Evolutionary conservation across 768 basidiomycete genomes (phyloP).

Genomic region (Hydnum rufescens): DNA sequence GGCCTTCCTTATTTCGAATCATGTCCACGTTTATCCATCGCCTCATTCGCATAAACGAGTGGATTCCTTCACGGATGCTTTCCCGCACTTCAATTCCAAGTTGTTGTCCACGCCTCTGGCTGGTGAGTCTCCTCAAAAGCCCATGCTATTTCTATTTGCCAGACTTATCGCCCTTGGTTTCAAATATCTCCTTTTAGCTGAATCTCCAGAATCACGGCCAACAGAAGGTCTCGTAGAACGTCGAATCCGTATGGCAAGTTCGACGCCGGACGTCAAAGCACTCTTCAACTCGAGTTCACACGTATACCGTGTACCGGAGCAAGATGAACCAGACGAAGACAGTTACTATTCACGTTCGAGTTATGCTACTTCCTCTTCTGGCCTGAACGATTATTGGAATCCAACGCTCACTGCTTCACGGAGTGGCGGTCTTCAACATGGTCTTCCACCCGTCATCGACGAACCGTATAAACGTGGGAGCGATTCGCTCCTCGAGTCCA

Average conservation of each 20-base stretch:
- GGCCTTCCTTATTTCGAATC: slow-evolving; percentile 63
- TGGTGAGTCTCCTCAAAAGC: background rate
- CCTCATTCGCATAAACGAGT: slow-evolving; percentile 51
- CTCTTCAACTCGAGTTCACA: slow-evolving; percentile 68
- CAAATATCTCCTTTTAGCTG: slow-evolving; percentile 23
- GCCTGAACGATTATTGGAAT: slow-evolving; percentile 28
- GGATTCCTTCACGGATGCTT: slow-evolving; percentile 87
- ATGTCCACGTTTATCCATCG: slow-evolving; percentile 55
- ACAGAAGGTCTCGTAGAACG: slow-evolving; percentile 49
- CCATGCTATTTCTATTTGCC: slow-evolving; percentile 31
- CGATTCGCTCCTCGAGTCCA: slow-evolving; percentile 66
- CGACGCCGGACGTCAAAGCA: slow-evolving; percentile 89
- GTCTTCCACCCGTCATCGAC: slow-evolving; percentile 19
- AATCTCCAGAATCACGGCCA: slow-evolving; percentile 57
- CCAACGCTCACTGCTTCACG: background rate
- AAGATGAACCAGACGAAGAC: slow-evolving; percentile 7
- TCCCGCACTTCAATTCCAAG: slow-evolving; percentile 93
- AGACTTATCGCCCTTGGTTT: slow-evolving; percentile 20
- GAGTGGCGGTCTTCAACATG: background rate
- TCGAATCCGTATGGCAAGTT: slow-evolving; percentile 63
- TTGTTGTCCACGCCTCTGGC: slow-evolving; percentile 39
- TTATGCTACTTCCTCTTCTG: slow-evolving; percentile 18
- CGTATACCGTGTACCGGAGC: slow-evolving; percentile 34
- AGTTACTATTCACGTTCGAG: slow-evolving; percentile 4
- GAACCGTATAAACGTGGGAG: slow-evolving; percentile 66